Conservation (phyloP, 2,329 filamentous ascomycete genomes). For the Parafenestella ontariensis region DNA sequence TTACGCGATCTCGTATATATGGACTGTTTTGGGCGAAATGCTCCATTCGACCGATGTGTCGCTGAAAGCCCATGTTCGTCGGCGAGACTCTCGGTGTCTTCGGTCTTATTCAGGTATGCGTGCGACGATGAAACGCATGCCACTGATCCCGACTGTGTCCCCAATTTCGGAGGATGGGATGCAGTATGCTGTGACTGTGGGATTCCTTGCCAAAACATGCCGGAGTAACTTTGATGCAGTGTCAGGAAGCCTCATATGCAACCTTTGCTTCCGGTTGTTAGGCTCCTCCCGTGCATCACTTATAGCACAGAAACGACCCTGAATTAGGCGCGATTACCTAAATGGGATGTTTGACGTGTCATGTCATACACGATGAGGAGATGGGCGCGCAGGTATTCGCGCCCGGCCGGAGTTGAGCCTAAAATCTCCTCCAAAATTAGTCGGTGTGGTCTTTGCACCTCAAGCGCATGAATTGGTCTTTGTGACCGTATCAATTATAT, state of each 20-base stretch:
- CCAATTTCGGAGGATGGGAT: neutral
- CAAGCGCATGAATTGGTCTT: too few relatives aligned
- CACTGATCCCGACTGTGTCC: neutral
- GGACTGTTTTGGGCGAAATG: neutral
- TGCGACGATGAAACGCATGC: neutral
- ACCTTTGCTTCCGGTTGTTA: neutral
- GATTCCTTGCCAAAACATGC: neutral
- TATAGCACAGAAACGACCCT: neutral
- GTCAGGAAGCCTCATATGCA: neutral
- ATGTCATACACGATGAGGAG: too few relatives aligned
- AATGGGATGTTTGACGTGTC: too few relatives aligned
- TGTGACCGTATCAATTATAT: too few relatives aligned
- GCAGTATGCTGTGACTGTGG: neutral
- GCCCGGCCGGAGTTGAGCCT: too few relatives aligned
- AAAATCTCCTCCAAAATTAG: too few relatives aligned
- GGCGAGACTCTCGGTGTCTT: neutral
- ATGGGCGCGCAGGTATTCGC: too few relatives aligned
- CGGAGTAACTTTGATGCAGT: neutral
- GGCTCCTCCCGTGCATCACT: neutral
- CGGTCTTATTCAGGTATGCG: neutral
- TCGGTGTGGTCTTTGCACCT: too few relatives aligned
- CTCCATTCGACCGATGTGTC: neutral
- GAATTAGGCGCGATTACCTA: too few relatives aligned
- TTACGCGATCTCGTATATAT: neutral
- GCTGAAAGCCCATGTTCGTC: neutral